Base-by-base conservation (phyloP, 176 grass and related monocot species). In the Elymus sibiricus region DNA sequence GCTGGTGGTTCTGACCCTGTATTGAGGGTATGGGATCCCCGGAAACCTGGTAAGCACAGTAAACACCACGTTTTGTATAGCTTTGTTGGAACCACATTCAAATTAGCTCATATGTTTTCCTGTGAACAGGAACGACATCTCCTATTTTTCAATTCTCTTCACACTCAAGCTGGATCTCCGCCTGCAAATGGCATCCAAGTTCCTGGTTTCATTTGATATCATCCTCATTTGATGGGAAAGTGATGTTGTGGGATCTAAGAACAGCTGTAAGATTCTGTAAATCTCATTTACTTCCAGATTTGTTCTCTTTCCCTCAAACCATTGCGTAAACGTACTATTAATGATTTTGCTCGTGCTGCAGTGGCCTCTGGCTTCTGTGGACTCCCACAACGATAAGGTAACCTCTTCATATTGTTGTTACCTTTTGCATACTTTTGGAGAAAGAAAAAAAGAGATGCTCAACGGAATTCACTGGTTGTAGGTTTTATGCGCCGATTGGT, bases 231-330 rank as follows among this genome's bases (percentile, higher is more conserved):
- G 97, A 99, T 87, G 97, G 97, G 67, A 96, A 96, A 86, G 94
- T 99, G 28, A 99, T 97, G 94, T 68, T 99, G n/a, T 99, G 97
- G 97, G 97, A 99, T 84, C 90, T 99, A 71, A 94, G 97, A 75
- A 99, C 97, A 64, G 97, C 92, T 43, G 97, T 97, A 96, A 77
- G 77, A 70, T 92, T 85, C 77, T 42, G 47, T 61, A 55, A 53
- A 69, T 86, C 44, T 86, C 17, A 1, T 31, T 65, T 69, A 13
- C 27, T 64, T 83, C 62, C 47, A 83, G 43, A 66, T 47, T 39
- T 74, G 7, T 26, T 16, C 25, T n/a, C 38, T 32, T 29, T 43
- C 49, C 27, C 19, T 19, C 2, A 46, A 7, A 28, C 15, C 22
- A 38, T 61, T 55, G 26, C 19, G 21, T 61, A 13, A 47, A 53